Conservation (phyloP, 768 basidiomycete genomes). For the Dendrothele bispora region DNA sequence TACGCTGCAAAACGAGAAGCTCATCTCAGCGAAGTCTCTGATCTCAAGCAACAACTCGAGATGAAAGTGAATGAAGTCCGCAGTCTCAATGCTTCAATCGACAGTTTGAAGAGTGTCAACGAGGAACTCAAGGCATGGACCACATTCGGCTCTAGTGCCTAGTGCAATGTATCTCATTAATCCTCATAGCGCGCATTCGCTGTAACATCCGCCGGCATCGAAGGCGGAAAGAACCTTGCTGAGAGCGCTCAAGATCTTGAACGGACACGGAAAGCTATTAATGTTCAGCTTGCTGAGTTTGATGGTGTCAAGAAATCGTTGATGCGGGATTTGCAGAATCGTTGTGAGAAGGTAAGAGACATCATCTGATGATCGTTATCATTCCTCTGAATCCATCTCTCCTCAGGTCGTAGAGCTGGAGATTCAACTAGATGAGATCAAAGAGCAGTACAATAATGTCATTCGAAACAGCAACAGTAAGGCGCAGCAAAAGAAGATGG, state of each 20-base stretch:
- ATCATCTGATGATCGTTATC: constrained; percentile 11
- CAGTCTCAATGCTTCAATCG: constrained; percentile 80
- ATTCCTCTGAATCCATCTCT: not conserved
- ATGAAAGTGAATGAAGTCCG: constrained; percentile 81
- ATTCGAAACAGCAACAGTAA: constrained; percentile 98
- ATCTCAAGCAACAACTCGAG: constrained; percentile 91
- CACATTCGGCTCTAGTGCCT: constrained; percentile 9
- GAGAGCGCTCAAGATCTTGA: constrained; percentile 98
- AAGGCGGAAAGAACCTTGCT: constrained; percentile 94
- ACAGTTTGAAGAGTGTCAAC: constrained; percentile 93
- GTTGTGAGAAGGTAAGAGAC: constrained; percentile 88
- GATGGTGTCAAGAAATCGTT: constrained; percentile 98
- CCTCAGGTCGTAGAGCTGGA: constrained; percentile 95
- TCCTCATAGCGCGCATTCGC: constrained; percentile 85
- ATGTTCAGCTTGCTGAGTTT: constrained; percentile 97
- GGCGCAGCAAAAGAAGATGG: constrained; percentile 99
- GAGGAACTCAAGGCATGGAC: constrained; percentile 90
- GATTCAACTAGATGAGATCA: constrained; percentile 97
- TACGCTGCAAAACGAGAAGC: constrained; percentile 92
- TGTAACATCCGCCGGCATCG: constrained; percentile 94
- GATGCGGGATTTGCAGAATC: constrained; percentile 98
- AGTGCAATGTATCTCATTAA: constrained; percentile 7
- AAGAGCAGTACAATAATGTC: constrained; percentile 98
- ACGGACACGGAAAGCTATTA: constrained; percentile 93
- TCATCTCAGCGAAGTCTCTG: constrained; percentile 77